Percentiles rank a stretch among this genome's conserved stretches.
phyloP scores from a whole-genome alignment of 108 stramenopile genomes.

The Nannochloropsis salina region DNA sequence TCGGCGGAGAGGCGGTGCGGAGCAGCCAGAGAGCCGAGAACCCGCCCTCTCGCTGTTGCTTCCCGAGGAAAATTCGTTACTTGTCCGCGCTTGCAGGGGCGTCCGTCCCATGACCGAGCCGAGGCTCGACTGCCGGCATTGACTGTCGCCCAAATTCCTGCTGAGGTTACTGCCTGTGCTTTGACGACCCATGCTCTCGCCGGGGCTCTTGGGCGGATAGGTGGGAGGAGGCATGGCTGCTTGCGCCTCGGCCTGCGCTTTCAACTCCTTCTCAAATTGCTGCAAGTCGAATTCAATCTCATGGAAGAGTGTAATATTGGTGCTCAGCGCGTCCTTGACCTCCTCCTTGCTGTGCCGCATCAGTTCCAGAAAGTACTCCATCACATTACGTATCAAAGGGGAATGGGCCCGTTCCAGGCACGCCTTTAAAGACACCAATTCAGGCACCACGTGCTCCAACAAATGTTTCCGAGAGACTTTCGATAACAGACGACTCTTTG shows the following conservation, averaged over 20 bases:
- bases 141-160: background rate
- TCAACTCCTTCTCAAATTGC: constrained; percentile 27
- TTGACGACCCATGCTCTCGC: background rate
- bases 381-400: constrained; percentile 71
- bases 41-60: background rate
- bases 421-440: constrained; percentile 74
- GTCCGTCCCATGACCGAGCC: background rate
- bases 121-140: background rate
- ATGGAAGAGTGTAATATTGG: constrained; percentile 66
- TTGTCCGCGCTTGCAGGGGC: background rate
- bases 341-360: constrained; percentile 61
- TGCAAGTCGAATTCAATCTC: constrained; percentile 72
- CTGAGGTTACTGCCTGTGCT: background rate
- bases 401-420: constrained; percentile 70
- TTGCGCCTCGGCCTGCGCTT: background rate
- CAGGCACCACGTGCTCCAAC: constrained; percentile 80
- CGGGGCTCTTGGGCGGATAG: background rate
- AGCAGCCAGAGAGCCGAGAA: background rate
- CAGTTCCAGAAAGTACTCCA: constrained; percentile 63
- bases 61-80: background rate
- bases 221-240: constrained; percentile 9
- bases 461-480: constrained; percentile 81
- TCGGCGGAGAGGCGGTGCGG: background rate
- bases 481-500: constrained; percentile 69
- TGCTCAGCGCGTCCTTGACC: constrained; percentile 70